Conservation (phyloP, 805 yeast genomes). For the Cyberlindnera xishuangbannaensis region DNA sequence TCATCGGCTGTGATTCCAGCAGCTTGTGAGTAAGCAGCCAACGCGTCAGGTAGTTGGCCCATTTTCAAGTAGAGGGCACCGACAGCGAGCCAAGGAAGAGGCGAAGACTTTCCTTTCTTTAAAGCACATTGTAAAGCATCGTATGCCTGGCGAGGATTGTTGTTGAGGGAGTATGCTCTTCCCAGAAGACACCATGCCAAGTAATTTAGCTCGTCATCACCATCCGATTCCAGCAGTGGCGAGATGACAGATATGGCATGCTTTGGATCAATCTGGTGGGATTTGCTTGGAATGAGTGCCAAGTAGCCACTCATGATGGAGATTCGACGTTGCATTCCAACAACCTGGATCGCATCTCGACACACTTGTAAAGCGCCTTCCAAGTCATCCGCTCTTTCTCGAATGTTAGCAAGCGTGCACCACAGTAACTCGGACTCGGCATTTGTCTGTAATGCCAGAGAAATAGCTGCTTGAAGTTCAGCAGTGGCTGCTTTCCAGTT, state of each 20-base stretch:
- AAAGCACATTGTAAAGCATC: conserved; percentile 51
- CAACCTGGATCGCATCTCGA: conserved; percentile 39
- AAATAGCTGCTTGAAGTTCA: conserved; percentile 45
- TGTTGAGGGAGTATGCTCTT: conserved; percentile 41
- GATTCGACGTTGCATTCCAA: conserved; percentile 41
- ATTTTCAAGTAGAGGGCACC: conserved; percentile 55
- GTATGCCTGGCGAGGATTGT: conserved; percentile 46
- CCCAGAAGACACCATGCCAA: conserved; percentile 54
- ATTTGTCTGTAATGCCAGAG: conserved; percentile 18
- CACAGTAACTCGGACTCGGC: conserved; percentile 31
- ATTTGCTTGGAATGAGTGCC: conserved; percentile 31
- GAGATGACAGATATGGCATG: conserved; percentile 32
- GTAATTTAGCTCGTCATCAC: conserved; percentile 35
- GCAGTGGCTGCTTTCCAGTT: conserved; percentile 43
- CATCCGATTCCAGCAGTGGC: conserved; percentile 8
- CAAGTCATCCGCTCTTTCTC: conserved; percentile 40
- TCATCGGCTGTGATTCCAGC: conserved; percentile 46
- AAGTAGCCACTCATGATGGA: conserved; percentile 48
- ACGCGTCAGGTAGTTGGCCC: conserved; percentile 58
- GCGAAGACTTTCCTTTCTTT: conserved; percentile 44
- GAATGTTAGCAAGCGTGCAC: conserved; percentile 47
- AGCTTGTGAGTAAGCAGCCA: conserved; percentile 65
- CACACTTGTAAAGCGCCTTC: conserved; percentile 45
- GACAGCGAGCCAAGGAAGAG: conserved; percentile 64
- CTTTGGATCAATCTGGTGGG: conserved; percentile 26